Conservation (phyloP, 495 filamentous ascomycete genomes). For the Penicillium diatomitis region DNA sequence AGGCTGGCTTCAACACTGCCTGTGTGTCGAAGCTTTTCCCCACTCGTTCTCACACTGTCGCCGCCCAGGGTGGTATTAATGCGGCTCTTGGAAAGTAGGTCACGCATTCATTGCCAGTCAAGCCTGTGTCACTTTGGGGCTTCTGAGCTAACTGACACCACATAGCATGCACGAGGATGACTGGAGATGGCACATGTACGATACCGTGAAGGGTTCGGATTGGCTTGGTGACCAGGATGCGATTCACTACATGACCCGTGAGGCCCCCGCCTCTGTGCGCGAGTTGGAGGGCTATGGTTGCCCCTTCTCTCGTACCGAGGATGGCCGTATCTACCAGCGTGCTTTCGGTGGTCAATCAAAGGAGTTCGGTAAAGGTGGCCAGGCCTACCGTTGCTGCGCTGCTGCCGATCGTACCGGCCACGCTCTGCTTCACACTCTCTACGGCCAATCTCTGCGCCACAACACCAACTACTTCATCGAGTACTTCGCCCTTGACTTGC, state of each 20-base stretch:
- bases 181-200: slow-evolving; percentile 99
- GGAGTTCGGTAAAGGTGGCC: slow-evolving; percentile 90
- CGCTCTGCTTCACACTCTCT: slow-evolving; percentile 92
- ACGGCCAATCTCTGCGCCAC: slow-evolving; percentile 92
- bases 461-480: slow-evolving; percentile 99
- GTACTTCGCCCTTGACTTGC: slow-evolving; percentile 90
- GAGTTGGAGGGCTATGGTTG: slow-evolving; percentile 97
- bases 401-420: slow-evolving; percentile 94
- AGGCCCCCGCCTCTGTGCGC: slow-evolving; percentile 83
- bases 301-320: slow-evolving; percentile 94
- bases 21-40: slow-evolving; percentile 98
- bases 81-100: slow-evolving; percentile 82
- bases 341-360: slow-evolving; percentile 96
- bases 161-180: slow-evolving; percentile 74
- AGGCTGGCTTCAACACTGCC: slow-evolving; percentile 96
- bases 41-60: slow-evolving; percentile 90
- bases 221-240: slow-evolving; percentile 98
- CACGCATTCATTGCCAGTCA: neutral
- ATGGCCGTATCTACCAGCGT: slow-evolving; percentile 96
- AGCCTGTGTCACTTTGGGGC: neutral
- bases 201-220: slow-evolving; percentile 97
- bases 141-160: too few relatives aligned
- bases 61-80: slow-evolving; percentile 76
- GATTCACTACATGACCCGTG: slow-evolving; percentile 98
- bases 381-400: slow-evolving; percentile 93